A percentile compares a stretch with the other conserved stretches of the same genome.
Evolutionary conservation across 192 early-diverging fungal genomes (phyloP).

Genomic region (Geranomyces michiganensis): DNA sequence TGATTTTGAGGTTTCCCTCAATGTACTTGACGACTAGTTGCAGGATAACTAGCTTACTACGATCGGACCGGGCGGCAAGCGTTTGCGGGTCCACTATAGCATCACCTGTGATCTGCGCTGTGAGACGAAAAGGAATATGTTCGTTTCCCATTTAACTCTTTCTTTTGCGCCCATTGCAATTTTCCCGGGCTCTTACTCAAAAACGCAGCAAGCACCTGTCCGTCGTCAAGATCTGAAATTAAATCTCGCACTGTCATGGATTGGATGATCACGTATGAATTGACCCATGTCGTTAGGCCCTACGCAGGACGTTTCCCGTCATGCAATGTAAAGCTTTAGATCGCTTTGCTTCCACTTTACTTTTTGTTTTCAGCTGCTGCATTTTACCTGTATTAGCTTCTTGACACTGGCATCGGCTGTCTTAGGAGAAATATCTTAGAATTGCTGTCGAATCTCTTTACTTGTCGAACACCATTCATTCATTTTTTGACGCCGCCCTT

Average conservation of each 20-base stretch:
- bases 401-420: conserved; percentile 29
- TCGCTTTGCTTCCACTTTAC: not conserved
- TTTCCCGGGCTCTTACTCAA: conserved; percentile 20
- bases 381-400: conserved; percentile 22
- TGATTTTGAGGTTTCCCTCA: conserved; percentile 29
- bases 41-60: conserved; percentile 31
- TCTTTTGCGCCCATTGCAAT: too few relatives aligned
- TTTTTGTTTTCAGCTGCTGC: too few relatives aligned
- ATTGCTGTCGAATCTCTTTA: not conserved
- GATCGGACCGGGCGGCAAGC: conserved; percentile 31
- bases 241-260: conserved; percentile 35
- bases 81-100: conserved; percentile 21
- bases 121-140: not conserved
- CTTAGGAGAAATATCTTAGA: not conserved
- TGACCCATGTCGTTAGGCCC: conserved; percentile 43
- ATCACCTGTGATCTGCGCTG: conserved; percentile 35
- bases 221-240: conserved; percentile 28
- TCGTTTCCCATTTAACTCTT: too few relatives aligned
- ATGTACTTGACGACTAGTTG: conserved; percentile 26
- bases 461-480: not conserved
- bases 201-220: conserved; percentile 29
- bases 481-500: too few relatives aligned
- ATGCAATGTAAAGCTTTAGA: not conserved
- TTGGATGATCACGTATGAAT: conserved; percentile 22
- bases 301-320: not conserved